phyloP scores from a whole-genome alignment of 163 green algal genomes.

The Scenedesmus sp. region DNA sequence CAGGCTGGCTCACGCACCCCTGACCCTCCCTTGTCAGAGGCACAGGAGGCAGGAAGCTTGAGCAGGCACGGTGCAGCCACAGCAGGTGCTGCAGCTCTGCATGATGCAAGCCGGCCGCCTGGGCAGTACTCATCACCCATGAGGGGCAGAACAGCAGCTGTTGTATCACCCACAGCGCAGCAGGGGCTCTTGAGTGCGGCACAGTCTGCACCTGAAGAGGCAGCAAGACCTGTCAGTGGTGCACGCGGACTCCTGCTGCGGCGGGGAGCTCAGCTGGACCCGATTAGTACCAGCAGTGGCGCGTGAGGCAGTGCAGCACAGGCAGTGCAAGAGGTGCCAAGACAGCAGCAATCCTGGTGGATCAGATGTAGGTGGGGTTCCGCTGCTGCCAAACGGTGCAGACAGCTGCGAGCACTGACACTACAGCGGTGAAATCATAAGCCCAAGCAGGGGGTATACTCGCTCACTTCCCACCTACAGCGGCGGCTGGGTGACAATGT shows the following conservation, averaged over 20 bases:
- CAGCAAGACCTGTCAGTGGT: not conserved
- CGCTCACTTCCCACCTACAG: no score
- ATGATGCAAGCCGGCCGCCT: not conserved
- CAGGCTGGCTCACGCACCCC: not conserved
- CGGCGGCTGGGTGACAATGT: no score
- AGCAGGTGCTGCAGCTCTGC: no score
- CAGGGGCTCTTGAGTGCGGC: not conserved
- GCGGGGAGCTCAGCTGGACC: not conserved
- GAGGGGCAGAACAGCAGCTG: not conserved
- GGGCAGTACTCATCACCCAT: not conserved
- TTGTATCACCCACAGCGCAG: not conserved
- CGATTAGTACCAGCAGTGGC: not conserved
- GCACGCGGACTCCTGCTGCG: not conserved
- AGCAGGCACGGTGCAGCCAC: not conserved
- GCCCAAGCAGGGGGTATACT: no score
- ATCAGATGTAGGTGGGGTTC: not conserved
- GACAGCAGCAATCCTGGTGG: not conserved
- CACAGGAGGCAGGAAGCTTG: not conserved
- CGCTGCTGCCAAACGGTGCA: not conserved
- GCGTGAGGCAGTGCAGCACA: not conserved
- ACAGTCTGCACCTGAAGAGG: not conserved
- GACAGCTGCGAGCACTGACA: not conserved
- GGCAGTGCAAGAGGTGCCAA: not conserved
- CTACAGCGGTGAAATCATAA: no score
- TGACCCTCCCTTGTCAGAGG: not conserved